A percentile compares a stretch with the other conserved stretches of the same genome.
These are phyloP conservation scores for Botrytis elliptica DNA, from an alignment of 2,329 filamentous ascomycete genomes.

Conservation along the genomic window DNA sequence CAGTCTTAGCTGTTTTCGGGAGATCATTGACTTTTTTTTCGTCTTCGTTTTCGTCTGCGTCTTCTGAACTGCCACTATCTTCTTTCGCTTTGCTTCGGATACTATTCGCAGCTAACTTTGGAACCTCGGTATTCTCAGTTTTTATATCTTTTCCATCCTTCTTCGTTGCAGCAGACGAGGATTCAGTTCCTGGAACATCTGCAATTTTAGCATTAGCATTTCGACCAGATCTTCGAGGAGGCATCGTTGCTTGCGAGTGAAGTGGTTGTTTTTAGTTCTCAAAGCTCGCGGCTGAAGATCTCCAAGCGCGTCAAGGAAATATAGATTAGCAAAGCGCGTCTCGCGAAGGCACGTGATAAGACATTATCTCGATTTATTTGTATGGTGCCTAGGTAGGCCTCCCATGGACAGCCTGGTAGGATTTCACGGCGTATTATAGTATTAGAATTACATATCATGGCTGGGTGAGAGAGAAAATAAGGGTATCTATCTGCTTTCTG, in stretches of 20 bases:
- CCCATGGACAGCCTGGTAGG: background rate
- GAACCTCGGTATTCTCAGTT: slow-evolving; percentile 21
- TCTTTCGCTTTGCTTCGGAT: background rate
- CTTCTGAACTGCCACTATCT: background rate
- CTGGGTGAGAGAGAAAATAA: background rate
- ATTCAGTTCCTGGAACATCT: slow-evolving; percentile 17
- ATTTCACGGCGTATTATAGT: background rate
- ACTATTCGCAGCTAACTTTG: background rate
- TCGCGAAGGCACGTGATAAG: slow-evolving; percentile 4
- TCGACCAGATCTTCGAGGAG: slow-evolving; percentile 31
- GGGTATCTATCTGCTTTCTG: background rate
- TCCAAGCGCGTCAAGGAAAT: background rate
- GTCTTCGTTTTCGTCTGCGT: background rate
- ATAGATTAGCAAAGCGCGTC: background rate
- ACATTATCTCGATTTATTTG: background rate
- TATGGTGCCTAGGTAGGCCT: no score
- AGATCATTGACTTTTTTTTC: background rate
- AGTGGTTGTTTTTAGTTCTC: background rate
- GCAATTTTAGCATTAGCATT: slow-evolving; percentile 22
- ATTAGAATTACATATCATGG: background rate
- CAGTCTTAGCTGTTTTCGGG: background rate
- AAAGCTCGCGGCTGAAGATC: background rate
- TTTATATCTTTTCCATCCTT: slow-evolving; percentile 28
- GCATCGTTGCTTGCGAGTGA: slow-evolving; percentile 28
- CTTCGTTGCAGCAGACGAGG: slow-evolving; percentile 18